Base-by-base conservation (phyloP, 2,329 filamentous ascomycete genomes). In the Fusarium goolgardi region DNA sequence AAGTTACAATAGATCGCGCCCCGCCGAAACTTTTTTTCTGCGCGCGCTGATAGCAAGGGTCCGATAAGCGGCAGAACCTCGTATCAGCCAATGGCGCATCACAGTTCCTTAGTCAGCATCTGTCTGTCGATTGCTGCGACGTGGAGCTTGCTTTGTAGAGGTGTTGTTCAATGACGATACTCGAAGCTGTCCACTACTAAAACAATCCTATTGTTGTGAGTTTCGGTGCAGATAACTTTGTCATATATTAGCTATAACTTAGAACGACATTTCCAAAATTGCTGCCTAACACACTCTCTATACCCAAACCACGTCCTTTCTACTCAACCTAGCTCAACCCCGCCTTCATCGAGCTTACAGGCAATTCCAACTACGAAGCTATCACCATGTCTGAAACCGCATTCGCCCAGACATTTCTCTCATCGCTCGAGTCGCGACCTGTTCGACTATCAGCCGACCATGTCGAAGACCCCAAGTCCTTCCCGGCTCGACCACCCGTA, bases 381-480 rank as follows among this genome's bases (percentile, higher is more conserved):
- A 56, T 68, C 75, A 77, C 63, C 70, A 94, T 94, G 91, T 85
- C 91, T n/a, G 94, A 97, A 85, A 81, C 94, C 63, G 83, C 88
- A 51, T 98, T 97, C 79, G 91, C 93, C 72, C 93, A 91, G 80
- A 85, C 88, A 32, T 97, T 97, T 80, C 89, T 99, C 71, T 84
- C 89, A 53, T 86, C 88, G 23, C 87, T 98, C 66, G 93, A 97
- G 80, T 87, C 89, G 63, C 89, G 90, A 50, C 91, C 94, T 10
- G 79, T 89, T 73, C 96, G 94, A 83, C 87, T 98, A 67, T 89
- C 91, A n/a, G 84, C 92, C 69, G 93, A 98, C 79, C 91, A 97
- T 88, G 90, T 96, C 78, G 92, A 95, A 80, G 93, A 97, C 76
- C 89, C 93, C 50, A 90, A 89, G 73, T 88, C 85, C 70, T 94